Base-by-base conservation (phyloP, 2,329 filamentous ascomycete species). In the Didymella lethalis region DNA sequence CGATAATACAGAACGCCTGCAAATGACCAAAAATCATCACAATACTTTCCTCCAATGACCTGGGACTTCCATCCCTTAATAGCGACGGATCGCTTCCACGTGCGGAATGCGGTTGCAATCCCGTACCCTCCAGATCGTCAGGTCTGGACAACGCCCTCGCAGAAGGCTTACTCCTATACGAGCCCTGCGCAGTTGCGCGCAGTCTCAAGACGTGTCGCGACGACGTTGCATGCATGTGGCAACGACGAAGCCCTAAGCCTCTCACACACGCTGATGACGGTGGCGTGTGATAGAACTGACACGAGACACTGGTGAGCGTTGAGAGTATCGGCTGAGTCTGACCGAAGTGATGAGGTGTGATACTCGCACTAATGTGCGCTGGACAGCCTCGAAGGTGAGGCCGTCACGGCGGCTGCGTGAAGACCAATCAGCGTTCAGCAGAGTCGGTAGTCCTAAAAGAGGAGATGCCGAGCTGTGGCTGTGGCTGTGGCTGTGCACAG, bases 31-130 rank as follows among this genome's bases (percentile, higher is more conserved):
- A 54, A 41, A 51, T 7, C 45, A 44, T 62, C 61, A 65, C 57
- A 67, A 53, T 45, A 44, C 49, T 59, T 61, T 54, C 63, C 61
- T 62, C 64, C 63, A 61, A 65, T 64, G 20, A 48, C 41, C 32
- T 3, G 56, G 46, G 47, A 54, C 46, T 45, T 54, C 46, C 54
- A 50, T 48, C 34, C 54, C 51, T 51, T 48, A 23, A 46, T 29
- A 12, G 8, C 44, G 4, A 41, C 29, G 29, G 49, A 48, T 50
- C 29, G 36, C 43, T 53, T 45, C 49, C 31, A 32, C 34, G 41
- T 46, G 51, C 52, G 38, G 52, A 34, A 34, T 26, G 48, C 45
- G 45, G 40, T 26, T 45, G 23, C 40, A 46, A 8, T 41, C 36
- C 58, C 53, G 40, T 38, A 28, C 28, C 34, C 32, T 23, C 46